Conservation (phyloP, 2,329 filamentous ascomycete species). For the Colletotrichum melonis region DNA sequence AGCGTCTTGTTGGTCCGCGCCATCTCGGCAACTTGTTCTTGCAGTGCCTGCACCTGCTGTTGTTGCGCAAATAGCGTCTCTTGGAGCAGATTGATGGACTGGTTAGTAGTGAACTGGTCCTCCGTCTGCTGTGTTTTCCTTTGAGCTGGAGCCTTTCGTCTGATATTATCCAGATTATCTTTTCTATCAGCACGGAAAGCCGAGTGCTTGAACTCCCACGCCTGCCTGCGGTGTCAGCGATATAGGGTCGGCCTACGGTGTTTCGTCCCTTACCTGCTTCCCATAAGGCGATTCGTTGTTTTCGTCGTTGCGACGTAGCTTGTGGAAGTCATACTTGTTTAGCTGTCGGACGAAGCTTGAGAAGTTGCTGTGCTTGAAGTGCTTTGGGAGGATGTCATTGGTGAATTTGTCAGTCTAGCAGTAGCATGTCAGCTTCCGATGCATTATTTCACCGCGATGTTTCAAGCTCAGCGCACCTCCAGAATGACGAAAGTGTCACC, state of each 20-base stretch:
- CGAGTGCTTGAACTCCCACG: constrained; percentile 97
- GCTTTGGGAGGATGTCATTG: constrained; percentile 94
- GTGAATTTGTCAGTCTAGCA: constrained; percentile 96
- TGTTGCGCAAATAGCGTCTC: constrained; percentile 90
- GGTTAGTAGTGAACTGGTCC: constrained; percentile 82
- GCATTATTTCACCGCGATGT: not conserved
- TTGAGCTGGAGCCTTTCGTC: constrained; percentile 92
- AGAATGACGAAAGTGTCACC: constrained; percentile 97
- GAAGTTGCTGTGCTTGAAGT: constrained; percentile 99
- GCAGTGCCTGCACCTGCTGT: constrained; percentile 89
- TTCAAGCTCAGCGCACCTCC: constrained; percentile 71
- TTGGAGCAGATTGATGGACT: constrained; percentile 90
- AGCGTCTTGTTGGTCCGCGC: constrained; percentile 71
- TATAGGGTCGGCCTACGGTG: not conserved
- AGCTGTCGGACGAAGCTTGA: constrained; percentile 95
- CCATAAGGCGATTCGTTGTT: constrained; percentile 85
- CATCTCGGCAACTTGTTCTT: constrained; percentile 86
- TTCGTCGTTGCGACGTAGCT: constrained; percentile 92
- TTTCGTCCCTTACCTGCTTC: constrained; percentile 69
- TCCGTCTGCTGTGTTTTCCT: constrained; percentile 76
- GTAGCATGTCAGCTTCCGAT: not conserved
- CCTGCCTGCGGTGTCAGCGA: constrained; percentile 56
- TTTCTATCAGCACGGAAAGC: constrained; percentile 97
- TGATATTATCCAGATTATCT: constrained; percentile 95
- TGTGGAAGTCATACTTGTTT: constrained; percentile 99